Evolutionary conservation across 2,329 filamentous ascomycete species (phyloP), one percentile per base, ranked within the genome.

Genomic region (Aureobasidium namibiae): DNA sequence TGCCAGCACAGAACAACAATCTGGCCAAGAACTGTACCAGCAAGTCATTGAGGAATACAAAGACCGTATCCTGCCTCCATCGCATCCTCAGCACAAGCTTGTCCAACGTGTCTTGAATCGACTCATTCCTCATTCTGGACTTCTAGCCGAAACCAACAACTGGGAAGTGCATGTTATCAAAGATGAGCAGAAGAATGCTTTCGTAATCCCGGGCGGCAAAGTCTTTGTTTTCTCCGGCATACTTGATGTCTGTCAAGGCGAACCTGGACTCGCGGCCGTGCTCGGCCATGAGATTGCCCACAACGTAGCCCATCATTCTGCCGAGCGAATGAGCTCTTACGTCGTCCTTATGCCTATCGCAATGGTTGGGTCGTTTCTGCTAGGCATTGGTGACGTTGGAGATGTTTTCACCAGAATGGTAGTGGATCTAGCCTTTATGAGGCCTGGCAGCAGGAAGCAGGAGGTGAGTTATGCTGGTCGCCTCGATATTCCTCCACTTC

Each of bases 241-340:
- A 33, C 72, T 92, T 57, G 78, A 80, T n/a, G 74, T 90, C 23
- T 87, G 86, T 61, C 69, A 78, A 56, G 84, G 77, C 65, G 87
- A 90, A 60, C 82, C 87, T 68, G 85, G 84, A 3, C 76, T 92
- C 26, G 89, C 89, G 4, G 83, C 88, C 1, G 87, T 92, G 2
- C 76, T 92, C 14, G 87, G 87, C 14, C 89, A 92, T 72, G 89
- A 92, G 74, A 89, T 92, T 62, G 87, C 88, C 18, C 89, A 92
- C 69, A 88, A 86, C 63, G 79, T 89, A 16, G 86, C 87, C 0
- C 80, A 82, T 60, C 87, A 90, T 68, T 74, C 80, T 7, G 84
- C 80, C 18, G 89, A 92, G 76, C 78, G 82, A 8, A 75, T 84
- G 72, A 82, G 78, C 46, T 72, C 73, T 46, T 68, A 69, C 1